Evolutionary conservation across 2,329 filamentous ascomycete genomes (phyloP), one percentile per base, ranked within the genome.

Genomic region (Ophiostoma novo-ulmi): DNA sequence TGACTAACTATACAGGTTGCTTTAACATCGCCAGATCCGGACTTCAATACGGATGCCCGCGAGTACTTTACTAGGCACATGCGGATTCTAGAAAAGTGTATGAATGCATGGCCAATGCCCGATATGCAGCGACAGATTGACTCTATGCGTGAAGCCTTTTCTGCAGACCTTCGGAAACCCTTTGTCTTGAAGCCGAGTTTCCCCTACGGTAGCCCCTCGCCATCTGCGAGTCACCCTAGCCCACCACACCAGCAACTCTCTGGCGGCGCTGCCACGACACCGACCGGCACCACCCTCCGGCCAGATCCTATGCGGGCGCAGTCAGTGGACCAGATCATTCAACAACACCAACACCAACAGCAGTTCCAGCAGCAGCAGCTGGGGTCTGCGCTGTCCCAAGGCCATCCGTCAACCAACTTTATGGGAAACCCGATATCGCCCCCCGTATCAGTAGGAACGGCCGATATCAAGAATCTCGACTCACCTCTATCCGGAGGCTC

Each of bases 61-160:
- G 91, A 94, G 73, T 98, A 91, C 78, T 98, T 98, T 77, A 91
- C 92, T 1, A 87, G 94, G 67, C 94, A 97, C 76, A 97, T 98
- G 94, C 89, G 94, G 70, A 90, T 98, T 52, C 83, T 98, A 71
- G 94, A 98, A 79, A 89, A 88, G 74, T 95, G 93, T 75, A 91
- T 92, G 77, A 85, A 86, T 10, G 88, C 89, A 5, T 96, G 92
- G 91, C 91, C 92, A 1, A 93, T 96, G 86, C 90, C 91, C 2
- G 94, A 97, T 76, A 91, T 97, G 81, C 90, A 96, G 78, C 89
- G 89, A 69, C 93, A 97, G 79, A 93, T 98, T 74, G 90, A 97
- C 77, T 91, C 92, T 55, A 86, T 98, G 41, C 89, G 94, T 58
- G 89, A 94, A 77, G 94, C 94, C 5, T 98, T 98, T 77, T 97